Base-by-base conservation (phyloP, 106 monocot species). In the Allium fistulosum region DNA sequence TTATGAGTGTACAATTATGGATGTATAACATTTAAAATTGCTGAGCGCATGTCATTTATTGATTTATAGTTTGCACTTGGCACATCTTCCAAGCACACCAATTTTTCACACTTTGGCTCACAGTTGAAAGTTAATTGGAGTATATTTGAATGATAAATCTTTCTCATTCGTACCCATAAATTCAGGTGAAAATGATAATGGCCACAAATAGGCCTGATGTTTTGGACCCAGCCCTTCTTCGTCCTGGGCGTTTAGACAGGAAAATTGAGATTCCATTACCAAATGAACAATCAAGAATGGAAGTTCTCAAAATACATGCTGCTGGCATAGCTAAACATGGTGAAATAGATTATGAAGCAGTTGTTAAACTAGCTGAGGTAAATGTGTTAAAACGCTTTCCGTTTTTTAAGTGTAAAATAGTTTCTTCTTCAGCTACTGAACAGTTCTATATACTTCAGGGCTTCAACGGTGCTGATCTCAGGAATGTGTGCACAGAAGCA, bases 131-230 rank as follows among this genome's bases (percentile, higher is more conserved):
- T 37, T 37, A 37, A 37, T 37, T 37, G 37, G 37, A 37, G 37
- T 37, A 37, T 37, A 37, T 37, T 4, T 37, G 37, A 5, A 37
- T 37, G 37, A 37, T 37, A 37, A 37, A 2, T 37, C 37, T 37
- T 37, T 37, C 5, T 37, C 37, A 5, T 37, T 37, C 37, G 5
- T 37, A 5, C 37, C 37, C 5, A 37, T 37, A 37, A 45, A 72
- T 15, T 55, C 51, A 96, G 95, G 95, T 96, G 17, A 96, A 96
- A 84, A 96, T 96, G 95, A 96, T 96, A 45, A 96, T 96, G 95
- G 95, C 95, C 48, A 96, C 95, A 49, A 96, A 96, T 69, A 78
- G 95, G 10, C 95, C 95, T 50, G 95, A 96, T 78, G 95, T 96
- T 58, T 63, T 96, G 9, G 95, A 96, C 67, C 95, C 95, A 51